Evolutionary conservation across 176 grass and related monocot genomes (phyloP).

Genomic region (Bolboschoenus planiculmis): DNA sequence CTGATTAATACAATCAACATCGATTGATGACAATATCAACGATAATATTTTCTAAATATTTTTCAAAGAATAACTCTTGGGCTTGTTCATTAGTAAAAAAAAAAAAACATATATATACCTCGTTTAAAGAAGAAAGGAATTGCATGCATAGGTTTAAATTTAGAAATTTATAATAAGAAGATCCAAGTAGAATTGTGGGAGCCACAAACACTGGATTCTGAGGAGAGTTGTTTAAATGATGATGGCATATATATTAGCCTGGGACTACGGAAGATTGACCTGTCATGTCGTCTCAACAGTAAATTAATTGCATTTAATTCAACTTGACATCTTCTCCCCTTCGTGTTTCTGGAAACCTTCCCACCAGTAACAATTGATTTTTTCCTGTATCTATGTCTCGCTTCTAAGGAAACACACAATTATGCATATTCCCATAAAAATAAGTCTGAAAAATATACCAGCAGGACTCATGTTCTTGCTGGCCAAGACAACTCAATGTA

Average conservation of each 20-base stretch:
- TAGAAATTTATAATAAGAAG: background rate
- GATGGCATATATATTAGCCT: constrained; percentile 5
- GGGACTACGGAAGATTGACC: background rate
- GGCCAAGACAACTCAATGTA: background rate
- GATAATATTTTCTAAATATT: no score
- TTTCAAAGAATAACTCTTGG: no score
- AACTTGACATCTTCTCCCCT: background rate
- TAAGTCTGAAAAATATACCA: background rate
- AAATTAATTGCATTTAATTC: constrained; percentile 10
- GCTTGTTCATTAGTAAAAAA: background rate
- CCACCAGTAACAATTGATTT: background rate
- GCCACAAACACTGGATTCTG: background rate
- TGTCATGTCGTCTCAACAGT: constrained; percentile 23
- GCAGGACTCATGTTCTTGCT: background rate
- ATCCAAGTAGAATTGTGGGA: background rate
- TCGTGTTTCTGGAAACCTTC: background rate
- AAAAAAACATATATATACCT: no score
- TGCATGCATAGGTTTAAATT: background rate
- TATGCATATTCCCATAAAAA: background rate
- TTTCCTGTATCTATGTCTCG: background rate
- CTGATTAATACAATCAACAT: no score
- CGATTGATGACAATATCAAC: no score
- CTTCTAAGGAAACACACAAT: background rate
- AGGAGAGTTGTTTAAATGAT: constrained; percentile 1
- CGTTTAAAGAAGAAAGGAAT: background rate